Conservation (phyloP, 1,284 basidiomycete species). For the Heterobasidion occidentale region DNA sequence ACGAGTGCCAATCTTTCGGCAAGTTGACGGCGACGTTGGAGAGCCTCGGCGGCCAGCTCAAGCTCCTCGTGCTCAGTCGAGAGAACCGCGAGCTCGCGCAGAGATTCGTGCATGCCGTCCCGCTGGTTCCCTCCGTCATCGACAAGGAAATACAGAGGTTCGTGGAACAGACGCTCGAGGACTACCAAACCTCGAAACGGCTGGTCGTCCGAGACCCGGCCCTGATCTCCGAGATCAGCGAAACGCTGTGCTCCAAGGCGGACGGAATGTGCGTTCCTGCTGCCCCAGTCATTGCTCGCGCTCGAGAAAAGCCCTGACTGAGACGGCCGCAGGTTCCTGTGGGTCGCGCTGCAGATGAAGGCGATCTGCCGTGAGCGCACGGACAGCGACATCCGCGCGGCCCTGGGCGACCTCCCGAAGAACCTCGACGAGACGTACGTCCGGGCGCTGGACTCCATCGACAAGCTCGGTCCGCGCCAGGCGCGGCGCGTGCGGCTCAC, state of each 20-base stretch:
- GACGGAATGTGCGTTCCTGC: background rate
- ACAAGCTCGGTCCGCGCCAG: background rate
- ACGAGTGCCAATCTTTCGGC: background rate
- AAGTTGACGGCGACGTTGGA: background rate
- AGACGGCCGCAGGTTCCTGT: background rate
- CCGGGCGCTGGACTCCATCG: background rate
- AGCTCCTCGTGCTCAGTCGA: background rate
- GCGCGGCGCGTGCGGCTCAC: background rate
- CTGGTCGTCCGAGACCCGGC: background rate
- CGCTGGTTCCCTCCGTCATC: background rate
- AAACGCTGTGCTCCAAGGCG: background rate
- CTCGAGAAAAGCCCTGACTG: background rate
- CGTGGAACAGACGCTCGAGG: background rate
- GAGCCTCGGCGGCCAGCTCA: background rate
- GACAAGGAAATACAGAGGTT: background rate
- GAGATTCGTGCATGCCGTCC: background rate
- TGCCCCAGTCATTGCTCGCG: background rate
- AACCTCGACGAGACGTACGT: background rate
- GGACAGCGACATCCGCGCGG: background rate
- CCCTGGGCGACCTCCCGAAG: background rate
- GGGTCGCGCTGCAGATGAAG: background rate
- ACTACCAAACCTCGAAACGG: background rate
- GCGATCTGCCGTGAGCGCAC: background rate
- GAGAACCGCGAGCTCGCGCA: background rate
- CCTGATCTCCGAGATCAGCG: background rate